Percentiles rank a stretch among this genome's conserved stretches.
Evolutionary conservation across 2,329 filamentous ascomycete genomes (phyloP).

Genomic region (Paraphoma sp.): DNA sequence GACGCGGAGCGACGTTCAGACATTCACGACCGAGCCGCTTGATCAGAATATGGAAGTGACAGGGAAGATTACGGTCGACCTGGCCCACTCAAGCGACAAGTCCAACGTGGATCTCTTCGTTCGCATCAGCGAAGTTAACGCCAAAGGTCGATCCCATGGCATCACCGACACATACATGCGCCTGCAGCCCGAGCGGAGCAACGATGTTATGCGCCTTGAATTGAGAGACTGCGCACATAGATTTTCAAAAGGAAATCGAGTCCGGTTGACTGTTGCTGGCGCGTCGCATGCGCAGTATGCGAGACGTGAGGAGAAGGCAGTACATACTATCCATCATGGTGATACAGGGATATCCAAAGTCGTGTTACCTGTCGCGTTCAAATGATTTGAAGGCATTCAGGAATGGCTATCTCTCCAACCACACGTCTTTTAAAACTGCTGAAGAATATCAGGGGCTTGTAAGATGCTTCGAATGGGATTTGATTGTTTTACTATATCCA

Average conservation of each 20-base stretch:
- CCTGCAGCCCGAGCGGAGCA: conserved; percentile 2
- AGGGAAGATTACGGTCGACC: conserved; percentile 5
- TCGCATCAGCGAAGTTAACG: conserved; percentile 18
- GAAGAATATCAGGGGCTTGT: no score
- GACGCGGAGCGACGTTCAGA: conserved; percentile 8
- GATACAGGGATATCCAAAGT: background rate
- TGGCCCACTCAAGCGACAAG: conserved; percentile 13
- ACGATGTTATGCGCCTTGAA: background rate
- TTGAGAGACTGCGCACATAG: conserved; percentile 11
- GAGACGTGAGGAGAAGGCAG: conserved; percentile 2
- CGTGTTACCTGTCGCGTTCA: background rate
- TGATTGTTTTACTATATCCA: no score
- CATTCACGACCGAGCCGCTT: conserved; percentile 13
- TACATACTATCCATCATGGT: conserved; percentile 12
- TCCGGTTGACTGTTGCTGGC: conserved; percentile 15
- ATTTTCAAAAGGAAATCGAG: conserved; percentile 10
- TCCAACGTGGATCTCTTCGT: conserved; percentile 17
- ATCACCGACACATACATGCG: conserved; percentile 15
- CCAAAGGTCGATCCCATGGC: conserved; percentile 10
- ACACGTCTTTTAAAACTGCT: background rate
- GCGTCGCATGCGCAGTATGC: conserved; percentile 10
- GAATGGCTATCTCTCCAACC: background rate
- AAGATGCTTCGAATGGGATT: no score
- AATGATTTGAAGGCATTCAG: background rate
- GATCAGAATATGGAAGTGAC: conserved; percentile 7